These are phyloP conservation scores for Mycosphaerella sp. DNA, from an alignment of 2,329 filamentous ascomycete genomes.

Conservation along the genomic window DNA sequence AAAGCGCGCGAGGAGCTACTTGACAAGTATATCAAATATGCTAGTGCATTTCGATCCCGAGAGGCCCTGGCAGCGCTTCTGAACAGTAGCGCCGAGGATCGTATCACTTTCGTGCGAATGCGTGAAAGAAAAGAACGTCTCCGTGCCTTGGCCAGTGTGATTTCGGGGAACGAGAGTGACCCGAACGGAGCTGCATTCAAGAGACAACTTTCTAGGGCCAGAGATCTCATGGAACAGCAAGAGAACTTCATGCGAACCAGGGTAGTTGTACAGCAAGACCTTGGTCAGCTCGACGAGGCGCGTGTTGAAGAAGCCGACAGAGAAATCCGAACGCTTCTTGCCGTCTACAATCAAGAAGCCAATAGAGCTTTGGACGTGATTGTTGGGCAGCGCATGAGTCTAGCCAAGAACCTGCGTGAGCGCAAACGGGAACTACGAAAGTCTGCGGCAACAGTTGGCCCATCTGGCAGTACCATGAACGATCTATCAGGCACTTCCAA, in stretches of 20 bases:
- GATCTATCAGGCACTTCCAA: neutral
- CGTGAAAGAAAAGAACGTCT: neutral
- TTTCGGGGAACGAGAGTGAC: neutral
- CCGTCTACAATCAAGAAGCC: neutral
- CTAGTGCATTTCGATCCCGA: slow-evolving; percentile 1
- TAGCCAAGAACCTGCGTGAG: neutral
- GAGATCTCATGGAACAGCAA: neutral
- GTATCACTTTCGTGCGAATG: slow-evolving; percentile 1
- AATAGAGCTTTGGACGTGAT: neutral
- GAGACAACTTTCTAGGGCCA: neutral
- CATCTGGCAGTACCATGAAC: neutral
- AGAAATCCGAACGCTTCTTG: neutral
- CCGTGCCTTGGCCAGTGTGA: neutral
- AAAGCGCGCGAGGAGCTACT: neutral
- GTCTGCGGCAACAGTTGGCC: neutral
- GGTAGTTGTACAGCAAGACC: slow-evolving; percentile 3
- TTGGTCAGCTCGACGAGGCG: neutral
- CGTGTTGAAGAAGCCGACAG: neutral
- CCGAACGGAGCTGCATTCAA: neutral
- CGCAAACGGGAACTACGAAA: neutral
- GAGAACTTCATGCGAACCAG: neutral
- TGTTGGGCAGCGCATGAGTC: neutral
- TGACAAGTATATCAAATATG: neutral
- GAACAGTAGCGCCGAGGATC: slow-evolving; percentile 1
- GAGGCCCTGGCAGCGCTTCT: slow-evolving; percentile 9